A percentile compares a stretch with the other conserved stretches of the same genome.
Conservation (phyloP, 164 flowering plant genomes). For the Amborella trichopoda region DNA sequence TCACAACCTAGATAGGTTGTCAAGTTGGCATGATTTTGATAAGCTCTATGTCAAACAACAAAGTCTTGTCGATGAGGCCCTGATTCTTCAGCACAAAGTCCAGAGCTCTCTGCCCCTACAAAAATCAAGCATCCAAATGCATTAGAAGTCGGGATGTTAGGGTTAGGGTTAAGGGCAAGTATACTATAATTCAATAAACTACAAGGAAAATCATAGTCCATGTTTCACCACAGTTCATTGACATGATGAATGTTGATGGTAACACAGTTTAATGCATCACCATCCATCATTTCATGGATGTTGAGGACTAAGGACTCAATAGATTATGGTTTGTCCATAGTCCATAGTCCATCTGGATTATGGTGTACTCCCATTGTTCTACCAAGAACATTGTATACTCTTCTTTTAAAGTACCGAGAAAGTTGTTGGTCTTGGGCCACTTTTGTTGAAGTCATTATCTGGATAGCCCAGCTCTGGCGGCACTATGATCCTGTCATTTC, state of each 20-base stretch:
- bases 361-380: not conserved
- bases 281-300: too few species aligned
- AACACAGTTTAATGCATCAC: too few species aligned
- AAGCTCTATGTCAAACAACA: conserved; percentile 89
- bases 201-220: too few species aligned
- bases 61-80: conserved; percentile 93
- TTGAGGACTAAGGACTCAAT: too few species aligned
- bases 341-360: too few species aligned
- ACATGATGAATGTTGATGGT: too few species aligned
- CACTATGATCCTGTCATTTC: conserved; percentile 80
- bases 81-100: conserved; percentile 93
- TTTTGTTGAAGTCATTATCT: conserved; percentile 71
- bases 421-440: conserved; percentile 77
- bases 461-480: conserved; percentile 98
- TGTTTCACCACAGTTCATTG: too few species aligned
- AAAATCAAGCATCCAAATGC: too few species aligned
- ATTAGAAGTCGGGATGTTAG: too few species aligned
- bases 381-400: not conserved
- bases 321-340: too few species aligned
- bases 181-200: too few species aligned
- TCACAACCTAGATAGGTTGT: conserved; percentile 10
- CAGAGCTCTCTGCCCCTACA: conserved; percentile 91
- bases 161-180: too few species aligned
- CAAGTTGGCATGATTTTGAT: conserved; percentile 58
- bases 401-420: conserved; percentile 50